Base-by-base conservation (phyloP, 495 filamentous ascomycete species). In the Sordaria brevicollis region DNA sequence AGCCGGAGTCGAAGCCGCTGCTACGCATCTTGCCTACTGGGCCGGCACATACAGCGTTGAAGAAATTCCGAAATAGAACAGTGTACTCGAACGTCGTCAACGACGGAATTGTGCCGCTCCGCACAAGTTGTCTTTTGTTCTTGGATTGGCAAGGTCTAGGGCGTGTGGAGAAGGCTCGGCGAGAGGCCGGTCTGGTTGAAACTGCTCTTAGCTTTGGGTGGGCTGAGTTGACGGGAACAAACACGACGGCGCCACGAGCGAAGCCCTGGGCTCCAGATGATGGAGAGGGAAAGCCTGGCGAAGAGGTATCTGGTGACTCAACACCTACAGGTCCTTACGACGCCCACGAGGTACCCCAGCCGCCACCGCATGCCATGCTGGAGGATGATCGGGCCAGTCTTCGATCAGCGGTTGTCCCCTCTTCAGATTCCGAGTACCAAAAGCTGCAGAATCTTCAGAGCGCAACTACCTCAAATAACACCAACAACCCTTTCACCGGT, bases 71-170 rank as follows among this genome's bases (percentile, higher is more conserved):
- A 62, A 96, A 95, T 76, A 85, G 96, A 19, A 99, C 95, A 0
- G 84, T 97, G 1, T 99, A 99, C 77, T 96, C 94, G 2, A 99
- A 99, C 75, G 93, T 98, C 34, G 96, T 99, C 54, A 99, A 99
- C 79, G 95, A 99, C 80, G 95, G 95, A 3, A 97, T 99, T 76
- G 95, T 99, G 7, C 95, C 95, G 2, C 78, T 98, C 39, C 87
- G 96, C 11, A 99, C 95, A 13, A 97, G 96, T 66, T 98, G 94
- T 78, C 83, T 99, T 17, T 83, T 98, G n/a, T 99, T 98, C 74
- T 85, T 99, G 7, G 95, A 99, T 77, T 99, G 95, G 95, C 91
- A 92, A 79, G 95, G 95, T 0, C 83, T 99, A 8, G 94, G 91
- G 29, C 89, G 92, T 31, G 95, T 98, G 5, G 93, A 98, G 73